Conservation (phyloP, 148 eudicot genomes). For the Rhododendron simsii region DNA sequence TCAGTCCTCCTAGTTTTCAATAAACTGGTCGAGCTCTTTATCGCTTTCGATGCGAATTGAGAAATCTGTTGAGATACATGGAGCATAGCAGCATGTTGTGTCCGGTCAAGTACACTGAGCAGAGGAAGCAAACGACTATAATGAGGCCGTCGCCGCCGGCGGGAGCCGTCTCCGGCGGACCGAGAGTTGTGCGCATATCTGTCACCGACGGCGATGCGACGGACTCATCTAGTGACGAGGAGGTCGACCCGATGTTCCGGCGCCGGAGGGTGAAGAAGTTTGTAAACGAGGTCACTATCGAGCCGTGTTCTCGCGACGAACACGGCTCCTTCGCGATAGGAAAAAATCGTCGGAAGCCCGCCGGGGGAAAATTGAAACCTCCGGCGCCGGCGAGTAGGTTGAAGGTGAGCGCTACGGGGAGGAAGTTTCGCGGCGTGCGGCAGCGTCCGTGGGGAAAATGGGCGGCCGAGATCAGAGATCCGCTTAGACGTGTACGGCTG, state of each 20-base stretch:
- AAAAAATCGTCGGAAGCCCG: constrained; percentile 5
- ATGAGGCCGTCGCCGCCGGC: not conserved
- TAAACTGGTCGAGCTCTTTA: not conserved
- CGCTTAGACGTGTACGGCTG: constrained; percentile 48
- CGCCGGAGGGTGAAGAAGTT: constrained; percentile 48
- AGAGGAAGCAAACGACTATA: constrained; percentile 33
- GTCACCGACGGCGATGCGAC: constrained; percentile 71
- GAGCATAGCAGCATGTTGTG: constrained; percentile 10
- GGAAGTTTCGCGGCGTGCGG: constrained; percentile 66
- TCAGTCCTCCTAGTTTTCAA: not conserved
- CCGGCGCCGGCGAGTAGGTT: not conserved
- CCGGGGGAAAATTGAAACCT: not conserved
- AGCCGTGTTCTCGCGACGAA: constrained; percentile 17
- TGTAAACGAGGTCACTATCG: constrained; percentile 45
- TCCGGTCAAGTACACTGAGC: constrained; percentile 47
- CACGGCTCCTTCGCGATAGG: not conserved
- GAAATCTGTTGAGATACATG: constrained; percentile 6
- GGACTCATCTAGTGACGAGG: constrained; percentile 73
- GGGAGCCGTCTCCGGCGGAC: constrained; percentile 1
- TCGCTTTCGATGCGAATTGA: constrained; percentile 34
- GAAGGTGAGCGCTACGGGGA: constrained; percentile 12
- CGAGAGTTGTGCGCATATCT: constrained; percentile 51
- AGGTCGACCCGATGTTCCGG: not conserved
- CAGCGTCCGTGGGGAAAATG: constrained; percentile 80
- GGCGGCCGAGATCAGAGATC: constrained; percentile 89